Evolutionary conservation across 441 rosid genomes (phyloP), one percentile per base, ranked within the genome.

Genomic region (Oxalis stricta): DNA sequence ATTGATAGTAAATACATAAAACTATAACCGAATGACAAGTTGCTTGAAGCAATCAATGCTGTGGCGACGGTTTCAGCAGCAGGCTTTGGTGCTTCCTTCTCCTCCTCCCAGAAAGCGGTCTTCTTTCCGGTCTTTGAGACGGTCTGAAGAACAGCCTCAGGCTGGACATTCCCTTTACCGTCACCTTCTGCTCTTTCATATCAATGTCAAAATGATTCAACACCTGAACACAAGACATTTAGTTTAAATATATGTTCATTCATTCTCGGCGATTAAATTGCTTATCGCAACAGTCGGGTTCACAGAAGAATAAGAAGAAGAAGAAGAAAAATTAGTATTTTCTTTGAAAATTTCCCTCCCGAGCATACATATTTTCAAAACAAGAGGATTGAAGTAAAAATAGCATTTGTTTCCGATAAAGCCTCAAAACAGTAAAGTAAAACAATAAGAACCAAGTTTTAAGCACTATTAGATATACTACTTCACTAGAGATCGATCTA

Each of bases 71-170:
- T 38, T 32, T 70, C 60, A 0, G 61, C 57, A 1, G 61, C 57
- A 18, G 64, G 61, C 56, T 74, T 62, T 10, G 72, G 59, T 46
- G 69, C 71, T 0, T 70, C 39, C 50, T 56, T 66, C 41, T 60
- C 77, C 0, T 46, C 75, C 18, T 65, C 86, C 93, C 97, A 87
- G 58, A 84, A 87, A 35, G 73, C 20, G 4, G 94, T 87, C 62
- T 68, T 75, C 83, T 87, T 87, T 32, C 84, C 86, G 0, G 94
- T 79, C 73, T 87, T 87, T 5, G 97, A 68, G 22, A 87, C 93
- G 0, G 77, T 71, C 76, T 82, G 77, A 10, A 79, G 56, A 55
- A 84, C 95, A 8, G 88, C 85, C 35, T 84, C 85, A 0, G 88
- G 91, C 64, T 70, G 68, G 49, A 84, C 85, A 11, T 74, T 79